Conservation (phyloP, 2,329 filamentous ascomycete genomes). For the Fusarium sp. region DNA sequence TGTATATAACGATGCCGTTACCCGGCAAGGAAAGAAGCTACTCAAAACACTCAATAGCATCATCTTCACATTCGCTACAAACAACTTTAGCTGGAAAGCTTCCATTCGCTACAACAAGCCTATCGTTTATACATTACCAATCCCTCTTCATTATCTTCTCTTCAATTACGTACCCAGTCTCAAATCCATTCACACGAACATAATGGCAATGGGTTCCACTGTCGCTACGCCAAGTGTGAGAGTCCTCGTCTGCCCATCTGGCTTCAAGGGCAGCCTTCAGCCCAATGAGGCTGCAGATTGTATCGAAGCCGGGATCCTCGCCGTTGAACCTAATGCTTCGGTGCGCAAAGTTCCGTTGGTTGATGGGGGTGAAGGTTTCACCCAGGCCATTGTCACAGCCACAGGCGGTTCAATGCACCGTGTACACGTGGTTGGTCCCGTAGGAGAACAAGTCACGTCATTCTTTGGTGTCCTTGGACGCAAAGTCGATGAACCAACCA, state of each 20-base stretch:
- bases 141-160: not conserved
- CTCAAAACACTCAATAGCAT: not conserved
- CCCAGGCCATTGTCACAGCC: constrained; percentile 53
- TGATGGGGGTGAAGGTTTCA: constrained; percentile 63
- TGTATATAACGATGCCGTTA: constrained; percentile 17
- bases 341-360: constrained; percentile 59
- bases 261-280: constrained; percentile 62
- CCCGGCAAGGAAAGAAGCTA: not conserved
- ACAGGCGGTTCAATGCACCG: constrained; percentile 51
- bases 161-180: too few relatives aligned
- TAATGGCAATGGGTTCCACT: not conserved
- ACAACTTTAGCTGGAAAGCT: not conserved
- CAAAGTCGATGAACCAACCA: constrained; percentile 36
- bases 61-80: constrained; percentile 26
- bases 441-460: constrained; percentile 51
- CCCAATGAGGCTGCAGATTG: constrained; percentile 58
- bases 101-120: constrained; percentile 8
- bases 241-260: constrained; percentile 60
- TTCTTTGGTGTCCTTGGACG: constrained; percentile 55
- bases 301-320: constrained; percentile 57
- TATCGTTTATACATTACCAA: not conserved
- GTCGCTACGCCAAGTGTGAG: constrained; percentile 29
- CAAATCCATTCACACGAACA: accelerated
- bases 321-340: constrained; percentile 52
- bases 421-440: constrained; percentile 53